A percentile compares a stretch with the other conserved stretches of the same genome.
Conservation (phyloP, 805 yeast species). For the Saturnispora hagleri region DNA sequence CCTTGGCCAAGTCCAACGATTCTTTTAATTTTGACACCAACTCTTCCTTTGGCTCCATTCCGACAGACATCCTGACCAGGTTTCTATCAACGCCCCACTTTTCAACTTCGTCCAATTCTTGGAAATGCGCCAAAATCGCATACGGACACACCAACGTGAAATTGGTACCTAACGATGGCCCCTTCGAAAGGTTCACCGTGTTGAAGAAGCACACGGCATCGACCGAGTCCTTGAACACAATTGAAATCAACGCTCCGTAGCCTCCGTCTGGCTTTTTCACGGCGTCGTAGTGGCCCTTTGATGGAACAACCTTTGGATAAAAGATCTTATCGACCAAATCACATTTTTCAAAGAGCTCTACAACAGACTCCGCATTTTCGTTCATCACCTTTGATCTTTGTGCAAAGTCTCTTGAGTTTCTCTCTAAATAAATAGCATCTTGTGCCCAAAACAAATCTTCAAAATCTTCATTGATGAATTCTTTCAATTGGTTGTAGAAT, state of each 20-base stretch:
- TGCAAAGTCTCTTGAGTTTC: conserved; percentile 86
- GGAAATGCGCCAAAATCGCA: conserved; percentile 75
- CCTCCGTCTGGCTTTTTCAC: conserved; percentile 53
- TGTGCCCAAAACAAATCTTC: conserved; percentile 86
- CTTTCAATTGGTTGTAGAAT: conserved; percentile 40
- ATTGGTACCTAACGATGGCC: conserved; percentile 87
- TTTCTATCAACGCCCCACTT: conserved; percentile 76
- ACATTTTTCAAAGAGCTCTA: conserved; percentile 41
- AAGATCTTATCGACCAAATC: conserved; percentile 53
- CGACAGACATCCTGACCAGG: conserved; percentile 74
- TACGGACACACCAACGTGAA: conserved; percentile 88
- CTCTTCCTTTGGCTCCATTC: conserved; percentile 64
- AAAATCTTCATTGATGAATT: conserved; percentile 42
- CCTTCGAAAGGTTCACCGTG: conserved; percentile 61
- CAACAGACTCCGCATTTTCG: conserved; percentile 43
- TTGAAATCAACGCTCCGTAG: conserved; percentile 78
- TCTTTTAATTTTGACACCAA: conserved; percentile 40
- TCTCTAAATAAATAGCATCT: conserved; percentile 84
- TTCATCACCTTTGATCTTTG: conserved; percentile 51
- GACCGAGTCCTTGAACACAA: conserved; percentile 54
- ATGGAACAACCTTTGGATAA: conserved; percentile 55
- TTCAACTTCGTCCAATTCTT: conserved; percentile 69
- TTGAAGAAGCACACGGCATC: conserved; percentile 72
- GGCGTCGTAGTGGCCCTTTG: conserved; percentile 60
- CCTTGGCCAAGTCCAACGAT: conserved; percentile 41